Base-by-base conservation (phyloP, 1,284 basidiomycete genomes). In the Heterobasidion annosum region DNA sequence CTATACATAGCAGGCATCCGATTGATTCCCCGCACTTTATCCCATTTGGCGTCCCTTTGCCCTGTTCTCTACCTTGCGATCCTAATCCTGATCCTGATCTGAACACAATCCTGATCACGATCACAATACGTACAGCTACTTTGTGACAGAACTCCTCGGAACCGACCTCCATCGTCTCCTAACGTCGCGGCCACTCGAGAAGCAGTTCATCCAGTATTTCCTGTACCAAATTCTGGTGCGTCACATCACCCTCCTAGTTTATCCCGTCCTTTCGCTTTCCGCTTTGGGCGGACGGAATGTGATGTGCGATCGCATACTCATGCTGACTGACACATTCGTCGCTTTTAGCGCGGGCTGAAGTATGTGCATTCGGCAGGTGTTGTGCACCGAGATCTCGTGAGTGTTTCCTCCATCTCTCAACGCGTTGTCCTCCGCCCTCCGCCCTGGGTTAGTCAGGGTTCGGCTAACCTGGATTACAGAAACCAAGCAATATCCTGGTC, bases 131-230 rank as follows among this genome's bases (percentile, higher is more conserved):
- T 4, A 25, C 25, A 93, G 91, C 64, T 99, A 99, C 77, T 99
- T 99, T 70, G 97, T 99, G 55, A 99, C 97, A n/a, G 96, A 99
- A 68, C 85, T 99, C 8, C 83, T 99, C 48, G 96, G 97, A 54
- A 99, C 96, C 58, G 96, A 99, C 74, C 81, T 99, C 15, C 96
- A 99, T 70, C 91, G 96, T 59, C 82, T 99, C 35, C 81, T 99
- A 62, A 99, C 97, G 18, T 96, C 93, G 51, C 81, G 96, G 53
- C 96, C 96, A 25, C 79, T 99, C 61, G 96, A 99, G 76, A 99
- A 99, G 77, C 96, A 99, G 70, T 99, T 99, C 72, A 99, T 99
- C 59, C 96, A 99, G 69, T 99, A 99, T 73, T 99, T 99, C 78
- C 77, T 99, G 43, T 99, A 99, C 75, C 96, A 99, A 73, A 99